Percentiles rank a stretch among this genome's conserved stretches.
phyloP scores from a whole-genome alignment of 495 filamentous ascomycete genomes.

The Pyrenopolyporus hunteri region DNA sequence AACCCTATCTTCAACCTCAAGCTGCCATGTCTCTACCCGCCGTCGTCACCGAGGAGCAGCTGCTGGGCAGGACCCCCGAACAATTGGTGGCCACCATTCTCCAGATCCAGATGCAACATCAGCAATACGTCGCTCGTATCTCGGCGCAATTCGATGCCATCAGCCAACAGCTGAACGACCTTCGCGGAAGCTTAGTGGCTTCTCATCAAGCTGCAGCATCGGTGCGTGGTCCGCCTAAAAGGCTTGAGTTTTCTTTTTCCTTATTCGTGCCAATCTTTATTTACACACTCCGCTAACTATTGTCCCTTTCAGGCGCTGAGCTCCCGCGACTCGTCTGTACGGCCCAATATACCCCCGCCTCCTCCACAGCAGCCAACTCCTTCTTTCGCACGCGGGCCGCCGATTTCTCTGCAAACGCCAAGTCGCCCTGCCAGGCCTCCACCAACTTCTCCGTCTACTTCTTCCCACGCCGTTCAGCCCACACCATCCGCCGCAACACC shows the following conservation, averaged over 20 bases:
- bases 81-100: conserved; percentile 44
- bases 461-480: conserved; percentile 25
- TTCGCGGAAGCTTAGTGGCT: conserved; percentile 40
- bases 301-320: conserved; percentile 31
- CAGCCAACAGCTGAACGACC: conserved; percentile 41
- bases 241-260: not conserved
- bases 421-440: conserved; percentile 39
- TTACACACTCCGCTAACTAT: conserved; percentile 23
- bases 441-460: conserved; percentile 29
- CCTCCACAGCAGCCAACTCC: conserved; percentile 35
- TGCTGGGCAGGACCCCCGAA: conserved; percentile 40
- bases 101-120: conserved; percentile 44
- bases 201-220: conserved; percentile 43
- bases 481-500: conserved; percentile 31
- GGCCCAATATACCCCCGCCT: conserved; percentile 36
- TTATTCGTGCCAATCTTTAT: not conserved
- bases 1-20: conserved; percentile 36
- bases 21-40: conserved; percentile 38
- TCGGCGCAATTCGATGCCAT: conserved; percentile 42
- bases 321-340: conserved; percentile 33
- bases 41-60: conserved; percentile 41
- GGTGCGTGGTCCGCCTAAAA: conserved; percentile 25
- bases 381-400: conserved; percentile 35
- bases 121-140: conserved; percentile 42
- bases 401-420: conserved; percentile 38